A percentile compares a stretch with the other conserved stretches of the same genome.
These are phyloP conservation scores for Lecanosticta acicola DNA, from an alignment of 2,329 filamentous ascomycete genomes.

Conservation along the genomic window DNA sequence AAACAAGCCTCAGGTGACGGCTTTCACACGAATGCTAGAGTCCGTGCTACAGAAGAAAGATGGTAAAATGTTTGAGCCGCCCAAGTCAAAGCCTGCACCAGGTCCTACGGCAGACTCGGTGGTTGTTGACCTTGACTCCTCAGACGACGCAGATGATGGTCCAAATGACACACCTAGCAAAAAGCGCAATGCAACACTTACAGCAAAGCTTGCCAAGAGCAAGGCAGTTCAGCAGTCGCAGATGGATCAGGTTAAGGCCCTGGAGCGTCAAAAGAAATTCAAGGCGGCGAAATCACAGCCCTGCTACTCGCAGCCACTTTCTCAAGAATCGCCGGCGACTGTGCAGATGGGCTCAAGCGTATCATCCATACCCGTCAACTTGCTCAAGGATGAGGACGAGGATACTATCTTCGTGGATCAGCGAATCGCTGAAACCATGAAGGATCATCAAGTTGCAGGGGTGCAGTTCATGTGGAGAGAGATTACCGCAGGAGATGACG, in stretches of 20 bases:
- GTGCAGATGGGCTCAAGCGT: constrained; percentile 19
- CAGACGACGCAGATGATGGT: constrained; percentile 16
- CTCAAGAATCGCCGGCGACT: background rate
- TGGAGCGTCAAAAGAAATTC: constrained; percentile 16
- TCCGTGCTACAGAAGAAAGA: constrained; percentile 11
- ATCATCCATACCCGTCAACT: constrained; percentile 57
- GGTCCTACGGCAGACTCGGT: constrained; percentile 1
- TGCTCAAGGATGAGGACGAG: constrained; percentile 56
- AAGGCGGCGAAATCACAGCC: constrained; percentile 16
- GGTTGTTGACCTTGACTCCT: constrained; percentile 11
- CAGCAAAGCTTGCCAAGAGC: constrained; percentile 13
- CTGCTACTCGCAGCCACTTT: constrained; percentile 19
- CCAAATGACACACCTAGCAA: constrained; percentile 11
- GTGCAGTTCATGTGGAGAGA: constrained; percentile 88
- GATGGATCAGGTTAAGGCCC: constrained; percentile 13
- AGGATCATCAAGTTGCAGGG: constrained; percentile 73
- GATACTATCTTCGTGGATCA: constrained; percentile 60
- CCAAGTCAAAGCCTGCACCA: constrained; percentile 5
- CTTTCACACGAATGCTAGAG: constrained; percentile 8
- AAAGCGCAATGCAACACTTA: constrained; percentile 17
- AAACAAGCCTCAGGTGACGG: background rate
- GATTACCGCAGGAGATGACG: constrained; percentile 52
- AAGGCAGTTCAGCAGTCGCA: constrained; percentile 15
- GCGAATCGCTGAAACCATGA: constrained; percentile 60
- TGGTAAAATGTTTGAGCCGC: constrained; percentile 13